Base-by-base conservation (phyloP, 2,329 filamentous ascomycete genomes). In the Colletotrichum liaoningense region DNA sequence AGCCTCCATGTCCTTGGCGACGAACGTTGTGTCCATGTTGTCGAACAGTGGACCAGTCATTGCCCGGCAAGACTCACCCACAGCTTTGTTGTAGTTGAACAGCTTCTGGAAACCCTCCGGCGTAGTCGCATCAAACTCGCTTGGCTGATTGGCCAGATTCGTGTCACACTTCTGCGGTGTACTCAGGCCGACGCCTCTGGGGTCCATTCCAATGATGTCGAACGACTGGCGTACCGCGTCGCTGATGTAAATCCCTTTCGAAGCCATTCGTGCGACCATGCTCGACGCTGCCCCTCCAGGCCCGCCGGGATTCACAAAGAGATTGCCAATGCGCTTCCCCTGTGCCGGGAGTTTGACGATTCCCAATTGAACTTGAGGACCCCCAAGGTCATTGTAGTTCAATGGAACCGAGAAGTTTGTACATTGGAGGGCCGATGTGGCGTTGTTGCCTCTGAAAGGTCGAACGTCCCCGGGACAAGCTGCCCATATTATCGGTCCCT, bases 241-340 rank as follows among this genome's bases (percentile, higher is more conserved):
- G 26, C 70, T 65, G 12, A 73, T 65, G 12, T 73, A 73, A 4
- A 69, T 7, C 3, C 67, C 16, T 26, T 56, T 52, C 0, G 66
- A 9, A 8, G 54, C 70, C 46, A 73, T 69, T 4, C 59, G n/a
- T 0, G 69, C n/a, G 2, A 69, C 59, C 70, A 73, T 73, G 42
- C 70, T 65, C 8, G 70, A 73, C 1, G 70, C 66, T 19, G 70
- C 66, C 8, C 70, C 70, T 12, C 70, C 70, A 1, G 70, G 70
- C 2, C 70, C 70, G 12, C 70, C 70, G 3, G 70, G 70, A 9
- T 73, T 73, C 24, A 73, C 70, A 14, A 73, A 73, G 26, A 73
- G 59, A 28, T 73, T 69, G 3, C 70, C 70, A 4, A 69, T 55
- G 7, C 66, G 70, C 70, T 64, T 24, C 1, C 55, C 66, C 2